A percentile compares a stretch with the other conserved stretches of the same genome.
Conservation (phyloP, 345 rosid species). For the Citrus medica region DNA sequence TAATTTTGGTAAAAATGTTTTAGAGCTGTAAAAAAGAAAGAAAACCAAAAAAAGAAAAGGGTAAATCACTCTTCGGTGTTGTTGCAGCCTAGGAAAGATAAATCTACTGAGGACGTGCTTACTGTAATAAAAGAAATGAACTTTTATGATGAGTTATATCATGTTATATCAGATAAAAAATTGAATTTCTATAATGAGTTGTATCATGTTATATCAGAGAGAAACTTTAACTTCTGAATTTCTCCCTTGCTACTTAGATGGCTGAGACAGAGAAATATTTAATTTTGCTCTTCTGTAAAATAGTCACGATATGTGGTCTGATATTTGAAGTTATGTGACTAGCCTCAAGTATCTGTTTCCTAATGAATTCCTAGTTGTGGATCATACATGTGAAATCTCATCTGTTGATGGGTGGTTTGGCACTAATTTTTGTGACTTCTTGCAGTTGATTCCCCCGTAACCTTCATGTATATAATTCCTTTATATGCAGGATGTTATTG, state of each 20-base stretch:
- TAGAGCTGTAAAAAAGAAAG: neutral
- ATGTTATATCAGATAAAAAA: neutral
- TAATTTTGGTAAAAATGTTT: neutral
- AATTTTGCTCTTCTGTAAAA: neutral
- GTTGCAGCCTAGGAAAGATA: neutral
- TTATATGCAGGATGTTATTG: constrained; percentile 74
- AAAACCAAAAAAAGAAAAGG: neutral
- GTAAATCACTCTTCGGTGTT: neutral
- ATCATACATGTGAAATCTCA: neutral
- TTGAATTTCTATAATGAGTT: neutral
- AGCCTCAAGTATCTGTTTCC: neutral
- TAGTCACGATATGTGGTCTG: neutral
- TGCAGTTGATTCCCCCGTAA: neutral
- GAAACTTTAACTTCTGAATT: neutral
- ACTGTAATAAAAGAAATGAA: neutral
- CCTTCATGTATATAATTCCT: constrained; percentile 13
- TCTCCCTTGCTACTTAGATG: neutral
- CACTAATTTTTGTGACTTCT: neutral
- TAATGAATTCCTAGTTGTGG: neutral
- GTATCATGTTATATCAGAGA: neutral
- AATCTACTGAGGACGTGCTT: neutral
- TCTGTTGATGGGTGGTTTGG: neutral
- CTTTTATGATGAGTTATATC: too few species aligned
- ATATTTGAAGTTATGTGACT: neutral
- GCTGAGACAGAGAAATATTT: neutral